Percentiles rank a stretch among this genome's conserved stretches.
phyloP scores from a whole-genome alignment of 257 asterid species.

The Nicotiana knightiana region DNA sequence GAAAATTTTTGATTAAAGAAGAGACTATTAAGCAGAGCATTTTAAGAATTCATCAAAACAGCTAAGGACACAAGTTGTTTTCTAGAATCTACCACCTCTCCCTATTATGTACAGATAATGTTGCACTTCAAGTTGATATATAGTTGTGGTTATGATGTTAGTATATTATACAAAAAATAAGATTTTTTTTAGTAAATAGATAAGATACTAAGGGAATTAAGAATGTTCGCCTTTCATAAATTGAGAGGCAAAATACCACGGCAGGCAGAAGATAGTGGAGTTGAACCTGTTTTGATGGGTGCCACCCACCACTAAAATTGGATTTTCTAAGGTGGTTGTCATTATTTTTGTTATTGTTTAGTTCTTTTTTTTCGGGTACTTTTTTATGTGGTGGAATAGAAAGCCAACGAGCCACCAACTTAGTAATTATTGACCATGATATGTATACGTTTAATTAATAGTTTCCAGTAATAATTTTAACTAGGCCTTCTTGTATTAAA shows the following conservation, averaged over 20 bases:
- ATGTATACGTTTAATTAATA: not conserved
- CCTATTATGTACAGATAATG: conserved; percentile 9
- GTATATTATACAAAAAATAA: not conserved
- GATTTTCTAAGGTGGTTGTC: not conserved
- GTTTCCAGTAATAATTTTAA: conserved; percentile 1
- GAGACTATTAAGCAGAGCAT: not conserved
- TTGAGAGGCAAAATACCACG: not conserved
- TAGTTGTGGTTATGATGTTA: not conserved
- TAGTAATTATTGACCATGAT: not conserved
- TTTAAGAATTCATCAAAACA: not conserved
- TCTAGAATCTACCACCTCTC: not conserved
- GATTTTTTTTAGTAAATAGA: not conserved
- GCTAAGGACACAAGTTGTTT: not conserved
- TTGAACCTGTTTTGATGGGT: conserved; percentile 10
- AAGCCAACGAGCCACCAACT: not conserved
- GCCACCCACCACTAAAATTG: not conserved
- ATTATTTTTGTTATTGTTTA: not conserved
- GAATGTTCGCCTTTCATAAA: not conserved
- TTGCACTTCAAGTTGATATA: conserved; percentile 1
- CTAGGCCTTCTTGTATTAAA: conserved; percentile 3
- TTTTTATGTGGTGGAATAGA: not conserved
- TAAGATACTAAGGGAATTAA: conserved; percentile 1
- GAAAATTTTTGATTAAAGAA: conserved; percentile 55
- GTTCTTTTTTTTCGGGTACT: not conserved
- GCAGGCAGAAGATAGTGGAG: conserved; percentile 16